Base-by-base conservation (phyloP, 176 grass and related monocot genomes). In the Canna indica region DNA sequence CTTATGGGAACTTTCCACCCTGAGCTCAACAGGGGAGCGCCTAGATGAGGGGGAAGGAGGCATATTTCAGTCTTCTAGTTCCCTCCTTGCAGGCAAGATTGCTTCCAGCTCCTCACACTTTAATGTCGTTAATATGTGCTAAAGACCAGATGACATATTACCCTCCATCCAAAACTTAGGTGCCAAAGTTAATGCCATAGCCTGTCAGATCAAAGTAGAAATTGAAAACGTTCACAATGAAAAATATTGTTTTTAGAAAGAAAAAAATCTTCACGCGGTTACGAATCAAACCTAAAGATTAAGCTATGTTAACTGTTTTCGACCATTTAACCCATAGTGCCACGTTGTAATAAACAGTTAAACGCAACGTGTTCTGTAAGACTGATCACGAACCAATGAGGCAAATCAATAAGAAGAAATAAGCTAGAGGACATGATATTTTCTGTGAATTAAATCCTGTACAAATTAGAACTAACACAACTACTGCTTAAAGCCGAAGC, bases 1-100 rank as follows among this genome's bases (percentile, higher is more conserved):
- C 74, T 75, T 93, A 38, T 84, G 86, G 73, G 71, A 36, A 59
- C 11, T 64, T 47, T 81, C 78, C 30, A 70, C 34, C 26, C 56
- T 69, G 65, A 59, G 76, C 28, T 92, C 94, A 17, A 68, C 75
- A 24, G 79, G 77, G 77, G 82, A 90, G 79, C 64, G 82, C 81
- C 84, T 86, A 3, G 66, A 14, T 17, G 64, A 77, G 34, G 88
- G 86, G 70, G 86, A 90, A 3, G 80, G 82, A 22, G 86, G 86
- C 94, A 97, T 97, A 73, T 81, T 86, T 81, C 44, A 73, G 76
- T 66, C 34, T 25, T 66, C 63, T 39, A 38, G 34, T 66, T 39
- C 63, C n/a, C 22, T 1, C 20, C 63, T n/a, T 41, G 22, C 34
- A 39, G 35, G 39, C 20, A 22, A 66, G 0, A n/a, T 66, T 66